phyloP scores from a whole-genome alignment of 345 rosid genomes.

The Bretschneidera sinensis region DNA sequence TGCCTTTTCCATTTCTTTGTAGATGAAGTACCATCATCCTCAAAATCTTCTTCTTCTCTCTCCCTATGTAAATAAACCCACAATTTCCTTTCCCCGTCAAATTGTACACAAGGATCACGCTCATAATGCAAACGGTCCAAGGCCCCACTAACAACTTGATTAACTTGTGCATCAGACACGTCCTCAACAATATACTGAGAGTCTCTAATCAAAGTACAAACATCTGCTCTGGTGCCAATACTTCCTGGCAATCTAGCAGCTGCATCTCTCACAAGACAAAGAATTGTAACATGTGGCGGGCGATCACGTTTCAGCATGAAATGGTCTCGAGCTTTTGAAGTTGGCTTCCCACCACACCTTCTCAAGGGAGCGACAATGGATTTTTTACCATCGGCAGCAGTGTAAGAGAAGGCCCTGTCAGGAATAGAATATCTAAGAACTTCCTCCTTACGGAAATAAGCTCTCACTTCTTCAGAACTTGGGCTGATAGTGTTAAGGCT shows the following conservation, averaged over 20 bases:
- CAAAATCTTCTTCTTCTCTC: conserved; percentile 99
- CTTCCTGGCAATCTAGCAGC: conserved; percentile 97
- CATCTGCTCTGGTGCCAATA: conserved; percentile 99
- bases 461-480: conserved; percentile 83
- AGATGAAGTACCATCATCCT: conserved; percentile 99
- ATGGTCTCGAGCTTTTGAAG: conserved; percentile 98
- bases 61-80: conserved; percentile 97
- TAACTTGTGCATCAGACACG: conserved; percentile 87
- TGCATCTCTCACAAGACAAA: conserved; percentile 98
- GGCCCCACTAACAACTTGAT: conserved; percentile 97
- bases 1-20: conserved; percentile 99
- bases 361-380: conserved; percentile 97
- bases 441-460: conserved; percentile 90
- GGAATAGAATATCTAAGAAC: conserved; percentile 91
- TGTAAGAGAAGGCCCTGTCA: conserved; percentile 94
- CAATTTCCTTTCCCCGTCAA: conserved; percentile 86
- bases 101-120: conserved; percentile 98
- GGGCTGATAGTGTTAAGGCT: conserved; percentile 85
- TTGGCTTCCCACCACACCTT: conserved; percentile 99
- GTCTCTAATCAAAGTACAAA: conserved; percentile 92
- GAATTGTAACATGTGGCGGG: conserved; percentile 97
- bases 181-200: conserved; percentile 92
- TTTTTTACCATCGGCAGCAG: conserved; percentile 97
- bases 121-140: conserved; percentile 98
- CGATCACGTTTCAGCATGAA: conserved; percentile 99